Base-by-base conservation (phyloP, 2,329 filamentous ascomycete genomes). In the Talaromyces sp. region DNA sequence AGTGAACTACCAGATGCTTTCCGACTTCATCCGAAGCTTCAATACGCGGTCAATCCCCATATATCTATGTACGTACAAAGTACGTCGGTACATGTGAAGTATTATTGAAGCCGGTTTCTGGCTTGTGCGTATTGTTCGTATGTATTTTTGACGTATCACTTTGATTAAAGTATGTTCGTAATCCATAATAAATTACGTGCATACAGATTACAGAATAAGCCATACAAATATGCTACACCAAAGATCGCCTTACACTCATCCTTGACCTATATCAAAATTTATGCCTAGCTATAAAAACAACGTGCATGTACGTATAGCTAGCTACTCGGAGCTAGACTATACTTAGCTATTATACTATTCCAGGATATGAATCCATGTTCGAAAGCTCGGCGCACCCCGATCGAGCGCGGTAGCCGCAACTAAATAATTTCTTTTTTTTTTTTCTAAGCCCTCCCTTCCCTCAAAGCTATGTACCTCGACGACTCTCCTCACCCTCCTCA, bases 341-440 rank as follows among this genome's bases (percentile, higher is more conserved):
- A 43, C 35, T 59, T 27, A 31, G 24, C 39, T 58, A 37, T 27
- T 60, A 37, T 33, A 39, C 24, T 22, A 60, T 19, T 16, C 22
- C 9, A 14, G 19, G 4, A 45, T 35, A 10, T 22, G 16, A 47
- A 33, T 47, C 39, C 59, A 48, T 61, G 59, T 31, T 5, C n/a
- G 22, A 27, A 62, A 39, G 31, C 47, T 63, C 61, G 61, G 52
- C 13, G 61, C 50, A 57, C 31, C 37, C 41, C 52, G 61, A 57
- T 57, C 61, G 61, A 56, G 50, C 61, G 61, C 61, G 61, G 52
- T 63, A 63, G 61, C 61, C 61, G 61, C 61, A 43, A 43, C 31
- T 45, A 63, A 63, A 59, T 59, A 52, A 63, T 63, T 63, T 47
- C 19, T 24, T 45, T 56, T 39, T n/a, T 45, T 45, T 56, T 48